Conservation (phyloP, 768 basidiomycete genomes). For the Tricholoma matsutake region DNA sequence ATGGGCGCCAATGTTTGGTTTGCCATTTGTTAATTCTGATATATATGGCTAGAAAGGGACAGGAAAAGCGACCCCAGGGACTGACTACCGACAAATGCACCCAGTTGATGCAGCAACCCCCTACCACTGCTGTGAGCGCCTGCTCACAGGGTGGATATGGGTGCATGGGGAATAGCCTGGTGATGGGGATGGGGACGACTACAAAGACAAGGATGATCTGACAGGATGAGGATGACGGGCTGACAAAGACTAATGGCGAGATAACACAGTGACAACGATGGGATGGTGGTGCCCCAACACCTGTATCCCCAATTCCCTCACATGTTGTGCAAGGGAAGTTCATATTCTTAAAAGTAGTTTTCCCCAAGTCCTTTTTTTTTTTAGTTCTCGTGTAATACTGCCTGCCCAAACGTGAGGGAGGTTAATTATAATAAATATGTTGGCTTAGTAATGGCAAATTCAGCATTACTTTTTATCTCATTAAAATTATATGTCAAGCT, state of each 20-base stretch:
- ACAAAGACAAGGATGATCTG: background rate
- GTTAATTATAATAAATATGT: too few species aligned
- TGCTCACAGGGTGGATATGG: too few species aligned
- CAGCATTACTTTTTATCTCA: too few species aligned
- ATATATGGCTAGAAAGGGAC: slow-evolving; percentile 39
- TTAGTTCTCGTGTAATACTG: background rate
- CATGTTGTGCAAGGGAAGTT: too few species aligned
- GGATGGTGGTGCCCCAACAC: background rate
- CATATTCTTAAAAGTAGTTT: too few species aligned
- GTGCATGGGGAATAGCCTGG: background rate
- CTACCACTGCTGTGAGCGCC: too few species aligned
- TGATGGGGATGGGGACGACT: background rate
- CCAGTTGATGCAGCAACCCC: background rate
- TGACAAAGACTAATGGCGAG: background rate
- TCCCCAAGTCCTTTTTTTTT: background rate
- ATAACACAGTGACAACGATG: background rate
- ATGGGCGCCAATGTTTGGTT: slow-evolving; percentile 23
- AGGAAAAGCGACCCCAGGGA: background rate
- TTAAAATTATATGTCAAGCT: too few species aligned
- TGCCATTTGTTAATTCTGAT: slow-evolving; percentile 34
- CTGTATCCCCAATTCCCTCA: background rate
- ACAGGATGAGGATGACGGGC: background rate
- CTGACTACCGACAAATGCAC: background rate
- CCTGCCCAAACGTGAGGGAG: background rate
- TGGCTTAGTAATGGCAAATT: too few species aligned